phyloP scores from a whole-genome alignment of 805 yeast species.

The Novakomyces olei region DNA sequence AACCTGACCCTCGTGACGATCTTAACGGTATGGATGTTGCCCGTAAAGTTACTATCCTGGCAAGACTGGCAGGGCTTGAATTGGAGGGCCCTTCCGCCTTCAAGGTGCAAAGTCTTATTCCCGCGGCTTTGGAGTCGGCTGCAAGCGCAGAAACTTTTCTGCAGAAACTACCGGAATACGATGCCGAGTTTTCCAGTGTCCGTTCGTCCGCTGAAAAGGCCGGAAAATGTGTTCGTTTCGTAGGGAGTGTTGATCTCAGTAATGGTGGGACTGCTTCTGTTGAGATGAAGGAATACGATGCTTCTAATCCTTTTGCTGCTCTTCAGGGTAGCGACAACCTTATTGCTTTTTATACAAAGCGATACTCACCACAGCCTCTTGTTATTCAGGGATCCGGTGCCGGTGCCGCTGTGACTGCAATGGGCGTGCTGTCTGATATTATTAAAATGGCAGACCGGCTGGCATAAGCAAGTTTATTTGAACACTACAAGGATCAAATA shows the following conservation, averaged over 20 bases:
- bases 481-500: too few relatives aligned
- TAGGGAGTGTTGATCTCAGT: conserved; percentile 64
- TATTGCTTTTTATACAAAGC: conserved; percentile 69
- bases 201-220: conserved; percentile 65
- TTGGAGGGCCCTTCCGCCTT: conserved; percentile 77
- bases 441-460: too few relatives aligned
- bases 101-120: conserved; percentile 86
- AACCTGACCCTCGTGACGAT: conserved; percentile 99
- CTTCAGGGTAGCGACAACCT: conserved; percentile 93
- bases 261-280: conserved; percentile 14
- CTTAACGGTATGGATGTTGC: conserved; percentile 96
- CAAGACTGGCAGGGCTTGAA: conserved; percentile 71
- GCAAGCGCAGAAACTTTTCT: conserved; percentile 28
- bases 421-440: conserved; percentile 86
- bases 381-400: conserved; percentile 94
- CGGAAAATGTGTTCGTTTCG: conserved; percentile 76
- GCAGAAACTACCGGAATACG: conserved; percentile 61
- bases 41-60: conserved; percentile 87
- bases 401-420: conserved; percentile 56
- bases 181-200: conserved; percentile 50
- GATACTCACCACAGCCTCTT: conserved; percentile 71
- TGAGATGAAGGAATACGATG: conserved; percentile 59
- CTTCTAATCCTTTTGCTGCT: conserved; percentile 86
- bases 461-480: too few relatives aligned
- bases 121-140: conserved; percentile 57